Evolutionary conservation across 306 rosid genomes (phyloP).

Genomic region (Cucumis cinereus): DNA sequence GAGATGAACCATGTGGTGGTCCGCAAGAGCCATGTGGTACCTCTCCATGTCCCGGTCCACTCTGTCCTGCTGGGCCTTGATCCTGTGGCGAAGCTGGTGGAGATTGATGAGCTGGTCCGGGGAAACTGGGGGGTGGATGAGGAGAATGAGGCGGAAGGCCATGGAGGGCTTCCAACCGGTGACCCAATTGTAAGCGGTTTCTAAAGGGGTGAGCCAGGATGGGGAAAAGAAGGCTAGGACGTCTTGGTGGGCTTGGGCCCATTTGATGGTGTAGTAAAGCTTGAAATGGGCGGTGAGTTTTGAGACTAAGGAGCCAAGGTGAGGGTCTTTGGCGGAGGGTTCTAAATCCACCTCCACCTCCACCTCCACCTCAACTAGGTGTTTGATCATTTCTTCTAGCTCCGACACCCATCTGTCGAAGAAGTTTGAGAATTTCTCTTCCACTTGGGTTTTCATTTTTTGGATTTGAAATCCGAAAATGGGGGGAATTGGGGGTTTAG

Average conservation of each 20-base stretch:
- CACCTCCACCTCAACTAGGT: neutral
- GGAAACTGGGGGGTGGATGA: too few species aligned
- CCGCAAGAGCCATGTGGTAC: conserved; percentile 49
- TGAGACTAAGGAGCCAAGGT: conserved; percentile 21
- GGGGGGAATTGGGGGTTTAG: too few species aligned
- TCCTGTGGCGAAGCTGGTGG: conserved; percentile 16
- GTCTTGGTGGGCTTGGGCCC: conserved; percentile 47
- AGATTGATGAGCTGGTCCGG: conserved; percentile 11
- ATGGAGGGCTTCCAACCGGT: conserved; percentile 43
- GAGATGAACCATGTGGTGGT: conserved; percentile 31
- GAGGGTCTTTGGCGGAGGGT: neutral
- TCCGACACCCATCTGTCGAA: conserved; percentile 31
- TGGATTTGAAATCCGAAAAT: too few species aligned
- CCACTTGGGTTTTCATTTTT: conserved; percentile 24
- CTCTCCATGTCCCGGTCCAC: conserved; percentile 37
- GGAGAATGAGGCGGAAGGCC: conserved; percentile 14
- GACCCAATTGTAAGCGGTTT: conserved; percentile 24
- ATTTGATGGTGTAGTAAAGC: conserved; percentile 49
- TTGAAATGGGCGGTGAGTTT: conserved; percentile 40
- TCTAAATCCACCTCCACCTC: too few species aligned
- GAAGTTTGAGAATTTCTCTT: conserved; percentile 33
- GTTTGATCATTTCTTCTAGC: conserved; percentile 25
- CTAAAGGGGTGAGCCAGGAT: conserved; percentile 28
- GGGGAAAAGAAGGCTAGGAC: conserved; percentile 47
- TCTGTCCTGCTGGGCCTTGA: conserved; percentile 25